phyloP scores from a whole-genome alignment of 1,284 basidiomycete genomes.

The Cryptococcus amylolentus region DNA sequence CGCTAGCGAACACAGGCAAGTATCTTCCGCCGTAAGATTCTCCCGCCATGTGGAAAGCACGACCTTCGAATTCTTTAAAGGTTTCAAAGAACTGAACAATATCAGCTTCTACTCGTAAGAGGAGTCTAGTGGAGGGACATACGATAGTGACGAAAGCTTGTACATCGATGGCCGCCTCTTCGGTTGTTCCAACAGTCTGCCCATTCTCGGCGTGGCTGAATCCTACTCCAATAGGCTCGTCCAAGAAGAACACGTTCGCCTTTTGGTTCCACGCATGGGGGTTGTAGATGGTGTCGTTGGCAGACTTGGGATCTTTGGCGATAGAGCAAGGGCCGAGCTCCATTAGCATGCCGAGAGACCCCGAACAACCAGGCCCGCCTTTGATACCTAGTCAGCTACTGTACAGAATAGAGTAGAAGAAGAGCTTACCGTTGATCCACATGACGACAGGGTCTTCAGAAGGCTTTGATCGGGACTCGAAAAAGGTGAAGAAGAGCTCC shows the following conservation, averaged over 20 bases:
- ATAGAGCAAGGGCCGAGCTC: conserved; percentile 53
- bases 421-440: conserved; percentile 48
- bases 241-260: conserved; percentile 48
- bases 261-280: conserved; percentile 54
- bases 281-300: conserved; percentile 51
- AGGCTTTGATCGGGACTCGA: conserved; percentile 68
- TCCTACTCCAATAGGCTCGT: conserved; percentile 61
- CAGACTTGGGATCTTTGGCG: conserved; percentile 33
- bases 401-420: not conserved
- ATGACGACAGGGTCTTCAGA: conserved; percentile 53
- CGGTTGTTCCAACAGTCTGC: conserved; percentile 58
- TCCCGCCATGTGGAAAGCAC: conserved; percentile 65
- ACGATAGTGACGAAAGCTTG: conserved; percentile 65
- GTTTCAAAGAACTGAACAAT: conserved; percentile 61
- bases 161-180: conserved; percentile 68
- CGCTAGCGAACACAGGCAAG: conserved; percentile 74
- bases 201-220: conserved; percentile 67
- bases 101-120: not conserved
- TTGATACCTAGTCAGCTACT: not conserved
- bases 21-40: conserved; percentile 64
- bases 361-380: conserved; percentile 51
- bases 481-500: conserved; percentile 80
- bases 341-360: conserved; percentile 53
- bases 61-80: conserved; percentile 62
- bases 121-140: not conserved